Base-by-base conservation (phyloP, 495 filamentous ascomycete genomes). In the Articulospora tetracladia region DNA sequence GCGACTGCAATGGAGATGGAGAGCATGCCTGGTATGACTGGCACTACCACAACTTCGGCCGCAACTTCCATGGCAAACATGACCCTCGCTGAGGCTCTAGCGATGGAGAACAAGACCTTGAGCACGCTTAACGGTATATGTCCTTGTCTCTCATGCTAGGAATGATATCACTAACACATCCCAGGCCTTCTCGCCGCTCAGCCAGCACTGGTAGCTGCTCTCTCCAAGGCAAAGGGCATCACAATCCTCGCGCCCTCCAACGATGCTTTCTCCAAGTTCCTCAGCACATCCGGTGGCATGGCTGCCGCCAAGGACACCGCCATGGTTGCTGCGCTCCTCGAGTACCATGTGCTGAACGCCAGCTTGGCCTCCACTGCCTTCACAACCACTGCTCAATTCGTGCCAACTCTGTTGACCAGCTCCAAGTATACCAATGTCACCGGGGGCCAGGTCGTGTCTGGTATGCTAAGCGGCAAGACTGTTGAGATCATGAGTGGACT, bases 181-280 rank as follows among this genome's bases (percentile, higher is more conserved):
- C 28, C n/a, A 65, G 59, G 68, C 15, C 72, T 83, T 54, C 72
- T 84, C n/a, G 44, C 62, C 10, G 61, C 67, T 1, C 71, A 78
- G 54, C 73, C 79, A 1, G 56, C 61, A 7, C 52, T 85, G 25
- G 52, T 76, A 24, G 22, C 65, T 1, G 52, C 71, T 0, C 66
- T 88, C n/a, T 65, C 65, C 28, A 58, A 36, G n/a, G 73, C 79
- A 4, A 55, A 59, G 1, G 79, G 86, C 63, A 73, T 90, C 64
- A 90, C 86, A 11, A 73, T 89, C 53, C 70, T 90, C 7, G 86
- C 87, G 0, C 86, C 87, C 0, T 77, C 69, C 69, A 85, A 90
- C 69, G 70, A 78, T 19, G 86, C 87, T 0, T 69, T 89, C 20
- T 32, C 47, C 11, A 65, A 66, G 17, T 66, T 83, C 46, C 66